Percentiles rank a stretch among this genome's conserved stretches.
Evolutionary conservation across 306 rosid species (phyloP).

Genomic region (Boehmeria nivea): DNA sequence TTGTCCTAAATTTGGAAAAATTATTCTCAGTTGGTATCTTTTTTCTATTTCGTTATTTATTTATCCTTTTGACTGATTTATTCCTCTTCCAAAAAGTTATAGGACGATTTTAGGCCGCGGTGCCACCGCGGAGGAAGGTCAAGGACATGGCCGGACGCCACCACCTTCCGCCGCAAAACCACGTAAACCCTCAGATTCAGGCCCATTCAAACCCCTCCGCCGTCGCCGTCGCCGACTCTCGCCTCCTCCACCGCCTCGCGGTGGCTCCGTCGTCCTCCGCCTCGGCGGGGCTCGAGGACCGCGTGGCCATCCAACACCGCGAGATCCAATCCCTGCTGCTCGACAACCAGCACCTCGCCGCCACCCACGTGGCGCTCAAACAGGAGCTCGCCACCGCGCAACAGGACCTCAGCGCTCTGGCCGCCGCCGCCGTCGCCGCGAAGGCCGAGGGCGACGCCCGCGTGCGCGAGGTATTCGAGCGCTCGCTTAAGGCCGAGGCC

Average conservation of each 20-base stretch:
- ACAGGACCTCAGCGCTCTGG: slow-evolving; percentile 50
- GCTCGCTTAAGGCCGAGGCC: slow-evolving; percentile 60
- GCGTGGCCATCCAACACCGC: slow-evolving; percentile 47
- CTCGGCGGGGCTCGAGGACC: slow-evolving; percentile 53
- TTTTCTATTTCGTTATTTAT: too few species aligned
- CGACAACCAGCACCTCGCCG: slow-evolving; percentile 81
- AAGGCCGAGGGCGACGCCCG: slow-evolving; percentile 65
- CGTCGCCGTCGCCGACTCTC: slow-evolving; percentile 28
- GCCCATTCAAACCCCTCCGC: slow-evolving; percentile 7
- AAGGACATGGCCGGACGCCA: slow-evolving; percentile 42
- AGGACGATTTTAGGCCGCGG: too few species aligned
- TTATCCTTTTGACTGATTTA: too few species aligned
- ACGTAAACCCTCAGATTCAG: slow-evolving; percentile 9
- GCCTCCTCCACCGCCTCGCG: slow-evolving; percentile 26
- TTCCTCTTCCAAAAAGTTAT: too few species aligned
- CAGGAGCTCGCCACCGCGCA: slow-evolving; percentile 63
- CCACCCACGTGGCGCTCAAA: slow-evolving; percentile 78
- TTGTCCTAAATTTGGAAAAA: too few species aligned
- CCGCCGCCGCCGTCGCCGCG: slow-evolving; percentile 41
- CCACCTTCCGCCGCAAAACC: slow-evolving; percentile 13
- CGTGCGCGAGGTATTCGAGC: slow-evolving; percentile 66
- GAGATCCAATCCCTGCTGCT: slow-evolving; percentile 68
- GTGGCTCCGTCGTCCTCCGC: slow-evolving; percentile 27
- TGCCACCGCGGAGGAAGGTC: too few species aligned
- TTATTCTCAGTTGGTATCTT: too few species aligned